phyloP scores from a whole-genome alignment of 305 asterid genomes.

The Petunia hybrid region DNA sequence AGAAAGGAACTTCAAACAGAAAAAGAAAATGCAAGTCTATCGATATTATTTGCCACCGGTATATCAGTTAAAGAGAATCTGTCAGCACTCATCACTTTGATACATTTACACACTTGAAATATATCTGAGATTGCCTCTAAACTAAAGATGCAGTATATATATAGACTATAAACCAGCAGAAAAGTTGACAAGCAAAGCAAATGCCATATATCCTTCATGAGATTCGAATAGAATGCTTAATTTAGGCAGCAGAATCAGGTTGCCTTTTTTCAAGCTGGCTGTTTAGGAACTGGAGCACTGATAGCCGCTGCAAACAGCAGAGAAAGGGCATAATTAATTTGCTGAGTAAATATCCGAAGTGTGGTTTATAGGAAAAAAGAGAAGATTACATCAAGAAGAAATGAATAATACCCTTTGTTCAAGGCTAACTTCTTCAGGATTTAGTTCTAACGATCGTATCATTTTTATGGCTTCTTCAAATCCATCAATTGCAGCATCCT shows the following conservation, averaged over 20 bases:
- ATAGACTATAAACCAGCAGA: background rate
- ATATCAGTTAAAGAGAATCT: too few species aligned
- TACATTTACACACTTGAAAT: too few species aligned
- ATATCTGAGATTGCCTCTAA: too few species aligned
- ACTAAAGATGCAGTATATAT: too few species aligned
- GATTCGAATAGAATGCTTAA: background rate
- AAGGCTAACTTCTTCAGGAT: constrained; percentile 59
- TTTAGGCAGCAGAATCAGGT: constrained; percentile 30
- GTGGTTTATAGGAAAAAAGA: background rate
- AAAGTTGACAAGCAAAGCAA: constrained; percentile 5
- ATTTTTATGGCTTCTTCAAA: constrained; percentile 80
- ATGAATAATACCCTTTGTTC: constrained; percentile 69
- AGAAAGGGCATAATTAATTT: constrained; percentile 26
- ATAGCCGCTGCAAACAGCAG: constrained; percentile 65
- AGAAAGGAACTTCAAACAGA: too few species aligned
- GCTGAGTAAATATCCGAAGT: background rate
- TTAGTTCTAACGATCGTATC: constrained; percentile 60
- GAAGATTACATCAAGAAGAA: background rate
- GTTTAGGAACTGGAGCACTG: constrained; percentile 72
- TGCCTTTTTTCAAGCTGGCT: constrained; percentile 57
- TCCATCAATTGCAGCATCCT: constrained; percentile 64
- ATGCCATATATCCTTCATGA: background rate
- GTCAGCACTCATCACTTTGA: too few species aligned
- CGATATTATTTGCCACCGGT: too few species aligned
- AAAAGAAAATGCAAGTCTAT: too few species aligned